Percentiles rank a stretch among this genome's conserved stretches.
Conservation (phyloP, 306 rosid genomes). For the Glycyrrhiza uralensis region DNA sequence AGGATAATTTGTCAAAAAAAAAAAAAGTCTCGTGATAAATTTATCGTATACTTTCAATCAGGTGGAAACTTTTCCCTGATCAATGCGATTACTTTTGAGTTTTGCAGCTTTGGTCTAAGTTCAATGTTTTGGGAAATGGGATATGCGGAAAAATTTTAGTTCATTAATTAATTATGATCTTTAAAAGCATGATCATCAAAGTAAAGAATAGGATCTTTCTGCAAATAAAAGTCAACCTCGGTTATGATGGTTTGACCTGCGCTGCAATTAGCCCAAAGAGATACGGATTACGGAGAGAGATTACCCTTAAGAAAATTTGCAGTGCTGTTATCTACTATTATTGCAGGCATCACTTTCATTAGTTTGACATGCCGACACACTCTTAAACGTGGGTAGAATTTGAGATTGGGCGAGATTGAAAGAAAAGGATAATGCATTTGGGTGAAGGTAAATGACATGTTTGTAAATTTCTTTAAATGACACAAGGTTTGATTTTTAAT, state of each 20-base stretch:
- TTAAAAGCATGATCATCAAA: background rate
- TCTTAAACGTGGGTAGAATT: background rate
- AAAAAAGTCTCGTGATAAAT: no score
- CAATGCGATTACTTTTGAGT: constrained; percentile 10
- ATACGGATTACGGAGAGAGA: constrained; percentile 29
- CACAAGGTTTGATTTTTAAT: no score
- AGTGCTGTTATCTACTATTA: background rate
- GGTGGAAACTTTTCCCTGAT: background rate
- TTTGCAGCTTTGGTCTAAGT: constrained; percentile 9
- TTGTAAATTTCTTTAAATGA: no score
- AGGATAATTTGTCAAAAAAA: no score
- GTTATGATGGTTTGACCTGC: constrained; percentile 13
- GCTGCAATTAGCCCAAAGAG: background rate
- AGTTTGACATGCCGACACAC: background rate
- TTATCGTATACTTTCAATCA: background rate
- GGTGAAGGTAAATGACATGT: no score
- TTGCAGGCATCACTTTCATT: background rate
- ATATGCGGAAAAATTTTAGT: constrained; percentile 14
- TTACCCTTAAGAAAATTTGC: background rate
- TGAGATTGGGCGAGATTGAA: background rate
- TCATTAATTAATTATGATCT: background rate
- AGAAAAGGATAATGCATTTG: background rate
- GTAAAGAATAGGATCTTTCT: background rate
- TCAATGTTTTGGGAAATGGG: constrained; percentile 30
- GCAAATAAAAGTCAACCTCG: constrained; percentile 19